Conservation (phyloP, 305 asterid genomes). For the Petunia hybrid region DNA sequence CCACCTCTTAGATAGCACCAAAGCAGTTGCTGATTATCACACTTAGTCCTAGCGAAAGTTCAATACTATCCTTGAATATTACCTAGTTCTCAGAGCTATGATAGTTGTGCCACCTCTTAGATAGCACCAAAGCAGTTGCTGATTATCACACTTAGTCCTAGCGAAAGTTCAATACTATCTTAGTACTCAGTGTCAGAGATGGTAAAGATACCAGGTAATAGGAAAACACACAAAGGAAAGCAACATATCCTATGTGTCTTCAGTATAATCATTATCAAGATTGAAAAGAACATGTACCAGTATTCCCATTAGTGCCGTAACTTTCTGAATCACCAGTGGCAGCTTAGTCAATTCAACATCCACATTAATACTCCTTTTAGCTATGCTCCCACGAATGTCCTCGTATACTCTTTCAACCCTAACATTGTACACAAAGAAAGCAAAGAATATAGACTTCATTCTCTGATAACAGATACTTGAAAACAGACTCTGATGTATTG, state of each 20-base stretch:
- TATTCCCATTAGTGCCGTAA: constrained; percentile 88
- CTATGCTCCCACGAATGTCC: constrained; percentile 65
- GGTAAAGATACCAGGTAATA: neutral
- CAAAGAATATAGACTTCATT: neutral
- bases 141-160: constrained; percentile 23
- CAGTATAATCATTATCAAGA: constrained; percentile 12
- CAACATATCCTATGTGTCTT: neutral
- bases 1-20: neutral
- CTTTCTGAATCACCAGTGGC: constrained; percentile 83
- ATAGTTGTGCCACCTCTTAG: neutral
- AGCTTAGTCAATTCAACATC: constrained; percentile 75
- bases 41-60: neutral
- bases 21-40: constrained; percentile 8
- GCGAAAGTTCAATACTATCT: neutral
- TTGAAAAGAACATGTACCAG: constrained; percentile 56
- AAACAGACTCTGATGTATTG: neutral
- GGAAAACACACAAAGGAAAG: neutral
- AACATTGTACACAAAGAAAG: constrained; percentile 28
- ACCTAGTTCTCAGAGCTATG: too few species aligned
- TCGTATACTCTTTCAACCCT: constrained; percentile 91
- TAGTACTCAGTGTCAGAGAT: neutral
- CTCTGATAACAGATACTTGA: neutral
- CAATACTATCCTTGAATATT: constrained; percentile 9
- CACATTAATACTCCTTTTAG: constrained; percentile 51
- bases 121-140: neutral